Evolutionary conservation across 2,329 filamentous ascomycete genomes (phyloP), one percentile per base, ranked within the genome.

Genomic region (Xylariaceae sp.): DNA sequence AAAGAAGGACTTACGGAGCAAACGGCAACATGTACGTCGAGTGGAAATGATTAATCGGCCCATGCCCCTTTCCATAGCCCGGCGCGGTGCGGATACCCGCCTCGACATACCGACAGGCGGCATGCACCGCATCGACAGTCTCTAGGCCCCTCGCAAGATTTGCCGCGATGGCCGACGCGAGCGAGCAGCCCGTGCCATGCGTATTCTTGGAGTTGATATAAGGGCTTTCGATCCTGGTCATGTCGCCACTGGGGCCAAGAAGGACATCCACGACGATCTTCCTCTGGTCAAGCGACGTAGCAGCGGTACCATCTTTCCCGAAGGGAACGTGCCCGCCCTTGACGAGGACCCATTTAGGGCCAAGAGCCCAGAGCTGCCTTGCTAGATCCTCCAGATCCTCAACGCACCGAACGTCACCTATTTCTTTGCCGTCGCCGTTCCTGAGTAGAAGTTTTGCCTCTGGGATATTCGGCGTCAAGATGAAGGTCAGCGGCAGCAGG

Each of bases 301-400:
- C 88, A 0, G 83, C 81, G 5, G 78, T 79, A 19, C 86, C 79
- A 44, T 88, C 83, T 46, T 78, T 80, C 4, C 82, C 87, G 62
- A 98, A 83, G 1, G 94, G 92, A n/a, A 89, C 74, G 75, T 98
- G 95, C 0, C 94, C 94, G 37, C 94, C 94, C 75, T 98, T 98
- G 56, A 97, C 79, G 8, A 98, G 81, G 26, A 97, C 89, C 77
- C 89, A 92, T 62, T 84, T 83, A 0, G 92, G 88, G 0, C 93
- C 93, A 0, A 96, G 78, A 1, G 74, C 71, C 34, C 86, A 84
- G 6, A 96, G 79, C 11, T 78, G 76, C 60, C 82, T 85, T 1
- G 90, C 92, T 29, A 96, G 79, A 1, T 74, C 69, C 64, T 92
- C 86, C 36, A 97, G 74, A 39, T 90, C 90, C 4, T 84, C 78